Evolutionary conservation across 2,329 filamentous ascomycete genomes (phyloP).

Genomic region (Biscogniauxia mediterranea): DNA sequence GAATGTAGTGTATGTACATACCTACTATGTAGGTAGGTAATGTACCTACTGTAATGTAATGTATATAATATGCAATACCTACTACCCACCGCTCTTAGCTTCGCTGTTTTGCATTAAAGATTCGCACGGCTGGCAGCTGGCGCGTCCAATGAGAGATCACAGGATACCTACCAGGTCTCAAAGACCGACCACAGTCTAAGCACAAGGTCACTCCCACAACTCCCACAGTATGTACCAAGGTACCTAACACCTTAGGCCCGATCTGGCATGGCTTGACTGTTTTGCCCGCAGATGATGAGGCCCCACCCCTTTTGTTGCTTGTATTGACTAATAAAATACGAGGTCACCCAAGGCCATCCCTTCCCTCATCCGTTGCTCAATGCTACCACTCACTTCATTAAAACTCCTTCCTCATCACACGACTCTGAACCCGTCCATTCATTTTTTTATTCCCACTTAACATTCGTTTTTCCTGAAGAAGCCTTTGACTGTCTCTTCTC

Average conservation of each 20-base stretch:
- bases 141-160: not conserved
- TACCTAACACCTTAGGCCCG: not conserved
- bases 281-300: not conserved
- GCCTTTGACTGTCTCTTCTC: not conserved
- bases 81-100: not conserved
- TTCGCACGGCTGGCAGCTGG: not conserved
- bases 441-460: not conserved
- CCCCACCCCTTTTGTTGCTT: slow-evolving; percentile 3
- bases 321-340: slow-evolving; percentile 7
- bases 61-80: not conserved
- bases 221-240: not conserved
- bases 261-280: not conserved
- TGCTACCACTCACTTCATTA: slow-evolving; percentile 4
- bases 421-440: slow-evolving; percentile 1
- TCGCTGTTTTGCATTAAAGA: not conserved
- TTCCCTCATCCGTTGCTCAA: slow-evolving; percentile 1
- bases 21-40: no score
- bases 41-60: no score
- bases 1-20: no score
- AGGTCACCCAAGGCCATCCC: not conserved
- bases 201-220: not conserved
- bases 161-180: not conserved
- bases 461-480: not conserved
- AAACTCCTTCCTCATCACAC: slow-evolving; percentile 1
- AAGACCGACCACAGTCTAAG: not conserved